These are phyloP conservation scores for Pichia scutulata DNA, from an alignment of 805 yeast species.

Conservation along the genomic window DNA sequence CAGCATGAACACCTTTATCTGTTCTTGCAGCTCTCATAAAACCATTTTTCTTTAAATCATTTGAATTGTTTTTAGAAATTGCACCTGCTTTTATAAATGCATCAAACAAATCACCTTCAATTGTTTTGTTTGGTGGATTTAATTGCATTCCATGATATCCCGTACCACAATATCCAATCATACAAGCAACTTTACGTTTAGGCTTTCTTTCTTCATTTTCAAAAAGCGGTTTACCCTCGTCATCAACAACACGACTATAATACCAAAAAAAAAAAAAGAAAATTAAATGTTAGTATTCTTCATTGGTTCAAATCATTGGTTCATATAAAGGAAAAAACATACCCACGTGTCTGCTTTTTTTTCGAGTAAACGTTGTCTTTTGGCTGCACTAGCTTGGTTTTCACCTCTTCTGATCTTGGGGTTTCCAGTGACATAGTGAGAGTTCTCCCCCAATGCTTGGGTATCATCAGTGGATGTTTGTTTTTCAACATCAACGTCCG, in stretches of 20 bases:
- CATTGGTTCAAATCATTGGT: neutral
- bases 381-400: slow-evolving; percentile 19
- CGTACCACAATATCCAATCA: slow-evolving; percentile 92
- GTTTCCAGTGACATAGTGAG: neutral
- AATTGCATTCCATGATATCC: slow-evolving; percentile 96
- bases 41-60: slow-evolving; percentile 80
- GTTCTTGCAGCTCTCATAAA: slow-evolving; percentile 85
- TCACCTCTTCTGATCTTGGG: slow-evolving; percentile 22
- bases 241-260: slow-evolving; percentile 45
- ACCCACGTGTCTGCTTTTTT: slow-evolving; percentile 46
- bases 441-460: neutral
- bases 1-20: slow-evolving; percentile 97
- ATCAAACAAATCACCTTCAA: slow-evolving; percentile 79
- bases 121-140: slow-evolving; percentile 81
- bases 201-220: slow-evolving; percentile 57
- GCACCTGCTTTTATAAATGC: slow-evolving; percentile 88
- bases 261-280: neutral
- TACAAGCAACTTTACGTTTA: slow-evolving; percentile 80
- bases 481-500: neutral
- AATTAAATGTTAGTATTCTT: slow-evolving; percentile 11
- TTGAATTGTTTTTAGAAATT: slow-evolving; percentile 75
- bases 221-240: slow-evolving; percentile 52
- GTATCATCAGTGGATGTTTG: neutral
- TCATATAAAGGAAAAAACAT: slow-evolving; percentile 30
- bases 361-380: slow-evolving; percentile 24